Evolutionary conservation across 441 rosid genomes (phyloP).

Genomic region (Corymbia calophylla): DNA sequence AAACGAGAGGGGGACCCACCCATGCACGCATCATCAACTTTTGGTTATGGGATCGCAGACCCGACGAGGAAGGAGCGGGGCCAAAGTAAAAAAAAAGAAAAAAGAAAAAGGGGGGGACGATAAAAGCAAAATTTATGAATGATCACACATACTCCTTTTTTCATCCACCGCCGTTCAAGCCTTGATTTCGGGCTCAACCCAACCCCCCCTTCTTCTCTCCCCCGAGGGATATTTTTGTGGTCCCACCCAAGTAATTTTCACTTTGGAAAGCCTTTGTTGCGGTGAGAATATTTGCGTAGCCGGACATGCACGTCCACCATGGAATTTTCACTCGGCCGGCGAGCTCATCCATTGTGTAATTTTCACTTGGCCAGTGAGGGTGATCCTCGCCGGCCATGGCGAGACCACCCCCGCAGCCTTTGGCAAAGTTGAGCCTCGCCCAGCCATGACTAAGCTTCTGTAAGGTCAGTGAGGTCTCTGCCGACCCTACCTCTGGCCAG

Average conservation of each 20-base stretch:
- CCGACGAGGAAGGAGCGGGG: neutral
- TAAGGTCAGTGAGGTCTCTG: too few species aligned
- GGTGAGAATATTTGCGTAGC: neutral
- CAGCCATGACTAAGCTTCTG: too few species aligned
- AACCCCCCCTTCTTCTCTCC: too few species aligned
- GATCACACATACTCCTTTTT: neutral
- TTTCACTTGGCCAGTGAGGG: neutral
- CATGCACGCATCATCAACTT: neutral
- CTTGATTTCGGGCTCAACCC: neutral
- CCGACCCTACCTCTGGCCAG: too few species aligned
- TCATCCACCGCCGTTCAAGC: neutral
- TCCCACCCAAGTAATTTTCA: neutral
- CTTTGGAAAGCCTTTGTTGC: neutral
- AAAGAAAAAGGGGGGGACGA: neutral
- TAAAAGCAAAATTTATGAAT: neutral
- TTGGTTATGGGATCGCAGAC: neutral
- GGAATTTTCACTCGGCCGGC: accelerated
- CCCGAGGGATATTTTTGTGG: neutral
- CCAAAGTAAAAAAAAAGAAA: neutral
- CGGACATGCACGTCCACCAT: neutral
- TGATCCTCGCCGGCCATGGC: too few species aligned
- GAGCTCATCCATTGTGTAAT: accelerated
- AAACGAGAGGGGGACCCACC: neutral
- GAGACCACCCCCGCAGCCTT: too few species aligned
- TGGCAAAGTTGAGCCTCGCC: too few species aligned